Conservation (phyloP, 208 protist species). For the Naegleria lovaniensis region DNA sequence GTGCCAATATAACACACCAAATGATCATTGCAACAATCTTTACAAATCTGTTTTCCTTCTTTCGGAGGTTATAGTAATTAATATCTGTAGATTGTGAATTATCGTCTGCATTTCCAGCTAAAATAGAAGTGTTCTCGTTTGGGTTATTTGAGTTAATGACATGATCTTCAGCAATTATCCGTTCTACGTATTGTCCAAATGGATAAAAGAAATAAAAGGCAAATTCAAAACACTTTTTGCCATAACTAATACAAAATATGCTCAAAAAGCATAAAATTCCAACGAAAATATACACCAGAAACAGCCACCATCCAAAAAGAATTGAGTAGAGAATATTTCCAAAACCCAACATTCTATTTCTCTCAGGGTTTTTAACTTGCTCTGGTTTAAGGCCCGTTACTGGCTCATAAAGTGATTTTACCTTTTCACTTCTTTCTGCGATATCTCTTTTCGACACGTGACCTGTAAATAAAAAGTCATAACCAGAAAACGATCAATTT, state of each 20-base stretch:
- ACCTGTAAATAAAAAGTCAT: not conserved
- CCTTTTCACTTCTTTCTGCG: not conserved
- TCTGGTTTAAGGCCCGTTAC: not conserved
- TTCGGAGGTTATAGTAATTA: not conserved
- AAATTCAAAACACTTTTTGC: not conserved
- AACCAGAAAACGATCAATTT: not conserved
- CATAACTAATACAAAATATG: slow-evolving; percentile 32
- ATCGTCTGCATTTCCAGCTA: no score
- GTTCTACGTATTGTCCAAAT: not conserved
- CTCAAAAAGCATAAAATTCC: slow-evolving; percentile 28
- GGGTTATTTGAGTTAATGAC: not conserved
- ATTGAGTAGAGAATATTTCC: not conserved
- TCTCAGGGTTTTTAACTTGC: not conserved
- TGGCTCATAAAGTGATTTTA: not conserved
- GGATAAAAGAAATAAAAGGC: not conserved
- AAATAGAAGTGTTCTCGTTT: not conserved
- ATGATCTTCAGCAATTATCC: not conserved
- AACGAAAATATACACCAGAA: not conserved
- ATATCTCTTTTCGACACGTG: not conserved
- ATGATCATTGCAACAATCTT: slow-evolving; percentile 26
- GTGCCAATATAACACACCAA: slow-evolving; percentile 32
- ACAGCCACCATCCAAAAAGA: not conserved
- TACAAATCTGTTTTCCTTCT: not conserved
- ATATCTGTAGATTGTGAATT: no score
- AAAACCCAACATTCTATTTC: not conserved